A percentile compares a stretch with the other conserved stretches of the same genome.
These are phyloP conservation scores for Theileria equi DNA, from an alignment of 169 alveolate species.

Conservation along the genomic window DNA sequence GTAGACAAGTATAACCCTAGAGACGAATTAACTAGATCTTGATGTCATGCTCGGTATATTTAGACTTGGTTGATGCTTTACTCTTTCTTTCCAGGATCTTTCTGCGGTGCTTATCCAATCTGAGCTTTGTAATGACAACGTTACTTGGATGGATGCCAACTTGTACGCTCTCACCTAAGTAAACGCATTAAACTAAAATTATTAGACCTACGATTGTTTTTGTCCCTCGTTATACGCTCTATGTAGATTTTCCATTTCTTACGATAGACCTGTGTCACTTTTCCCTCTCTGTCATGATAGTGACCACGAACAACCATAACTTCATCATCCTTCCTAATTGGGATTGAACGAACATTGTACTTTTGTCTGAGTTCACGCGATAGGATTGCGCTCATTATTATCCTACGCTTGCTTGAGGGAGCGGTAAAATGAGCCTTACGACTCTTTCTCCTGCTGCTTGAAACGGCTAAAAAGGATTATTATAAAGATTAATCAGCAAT, in stretches of 20 bases:
- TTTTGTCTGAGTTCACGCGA: slow-evolving; percentile 94
- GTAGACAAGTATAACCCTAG: not conserved
- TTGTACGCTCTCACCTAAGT: slow-evolving; percentile 79
- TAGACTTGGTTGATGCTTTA: slow-evolving; percentile 66
- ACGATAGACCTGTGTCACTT: slow-evolving; percentile 95
- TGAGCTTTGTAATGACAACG: slow-evolving; percentile 93
- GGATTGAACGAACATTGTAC: slow-evolving; percentile 94
- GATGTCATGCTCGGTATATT: slow-evolving; percentile 70
- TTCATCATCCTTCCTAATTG: slow-evolving; percentile 97
- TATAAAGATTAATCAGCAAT: slow-evolving; percentile 6
- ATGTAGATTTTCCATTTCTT: slow-evolving; percentile 94
- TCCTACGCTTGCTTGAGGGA: slow-evolving; percentile 94
- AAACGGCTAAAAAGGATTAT: slow-evolving; percentile 74
- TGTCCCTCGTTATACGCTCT: slow-evolving; percentile 95
- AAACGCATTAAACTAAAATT: not conserved
- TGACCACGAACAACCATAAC: slow-evolving; percentile 96
- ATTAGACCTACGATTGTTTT: slow-evolving; percentile 83
- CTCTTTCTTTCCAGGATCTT: slow-evolving; percentile 89
- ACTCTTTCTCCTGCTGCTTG: slow-evolving; percentile 90
- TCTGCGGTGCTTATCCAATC: slow-evolving; percentile 91
- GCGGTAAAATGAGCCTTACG: slow-evolving; percentile 98
- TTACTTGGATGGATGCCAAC: slow-evolving; percentile 96
- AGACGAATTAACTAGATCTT: slow-evolving; percentile 21
- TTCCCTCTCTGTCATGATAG: slow-evolving; percentile 95
- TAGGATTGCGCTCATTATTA: slow-evolving; percentile 95